Evolutionary conservation across 495 filamentous ascomycete species (phyloP).

Genomic region (Hyphodiscus hymeniophilus): DNA sequence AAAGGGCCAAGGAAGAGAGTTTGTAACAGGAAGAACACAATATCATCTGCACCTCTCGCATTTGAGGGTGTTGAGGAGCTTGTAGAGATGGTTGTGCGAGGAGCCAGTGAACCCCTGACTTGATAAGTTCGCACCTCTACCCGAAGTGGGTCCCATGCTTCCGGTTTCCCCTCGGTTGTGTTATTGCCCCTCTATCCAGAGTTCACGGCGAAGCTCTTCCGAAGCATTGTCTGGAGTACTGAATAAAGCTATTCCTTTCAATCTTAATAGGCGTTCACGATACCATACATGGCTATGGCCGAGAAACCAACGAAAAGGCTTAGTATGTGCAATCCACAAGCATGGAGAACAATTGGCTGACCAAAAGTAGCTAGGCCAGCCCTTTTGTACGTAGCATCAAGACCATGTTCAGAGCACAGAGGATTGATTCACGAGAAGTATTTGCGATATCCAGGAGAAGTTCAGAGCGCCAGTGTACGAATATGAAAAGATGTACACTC

Average conservation of each 20-base stretch:
- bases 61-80: neutral
- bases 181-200: neutral
- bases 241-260: neutral
- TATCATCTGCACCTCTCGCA: too few relatives aligned
- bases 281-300: neutral
- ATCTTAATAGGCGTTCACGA: neutral
- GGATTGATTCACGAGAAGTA: constrained; percentile 39
- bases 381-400: constrained; percentile 16
- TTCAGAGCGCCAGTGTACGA: constrained; percentile 77
- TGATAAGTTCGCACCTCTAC: neutral
- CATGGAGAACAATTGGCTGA: constrained; percentile 1
- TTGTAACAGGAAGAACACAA: neutral
- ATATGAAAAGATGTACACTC: constrained; percentile 65
- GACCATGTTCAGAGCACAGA: neutral
- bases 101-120: neutral
- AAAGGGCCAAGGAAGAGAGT: neutral
- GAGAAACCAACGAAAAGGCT: constrained; percentile 14
- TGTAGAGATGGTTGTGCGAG: neutral
- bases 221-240: neutral
- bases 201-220: neutral
- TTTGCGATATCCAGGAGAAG: constrained; percentile 95
- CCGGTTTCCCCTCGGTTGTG: neutral
- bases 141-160: neutral
- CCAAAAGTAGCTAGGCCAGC: constrained; percentile 12
- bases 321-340: constrained; percentile 1